Evolutionary conservation across 1,139 yeast genomes (phyloP).

Genomic region (Diutina mesorugosa): DNA sequence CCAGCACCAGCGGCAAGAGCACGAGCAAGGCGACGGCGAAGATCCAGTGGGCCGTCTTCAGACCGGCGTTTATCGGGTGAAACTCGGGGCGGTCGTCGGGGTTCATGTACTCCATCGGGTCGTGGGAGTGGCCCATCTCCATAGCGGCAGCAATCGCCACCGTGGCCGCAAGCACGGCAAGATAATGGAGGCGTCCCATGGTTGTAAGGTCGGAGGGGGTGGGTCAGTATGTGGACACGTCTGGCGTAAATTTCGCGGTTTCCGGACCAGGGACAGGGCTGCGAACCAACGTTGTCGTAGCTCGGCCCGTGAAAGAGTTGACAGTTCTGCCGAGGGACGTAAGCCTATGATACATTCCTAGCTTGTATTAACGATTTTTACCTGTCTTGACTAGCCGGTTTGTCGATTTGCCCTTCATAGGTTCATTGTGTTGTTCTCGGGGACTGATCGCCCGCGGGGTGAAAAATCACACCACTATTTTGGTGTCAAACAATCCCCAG

Average conservation of each 20-base stretch:
- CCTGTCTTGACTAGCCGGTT: too few species aligned
- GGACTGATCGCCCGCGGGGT: too few species aligned
- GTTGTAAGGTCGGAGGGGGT: not conserved
- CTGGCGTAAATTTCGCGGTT: not conserved
- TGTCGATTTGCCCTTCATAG: too few species aligned
- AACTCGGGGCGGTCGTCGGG: conserved; percentile 13
- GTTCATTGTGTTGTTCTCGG: too few species aligned
- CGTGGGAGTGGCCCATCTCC: conserved; percentile 20
- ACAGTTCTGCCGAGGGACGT: too few species aligned
- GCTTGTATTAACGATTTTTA: too few species aligned
- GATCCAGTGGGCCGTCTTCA: conserved; percentile 57
- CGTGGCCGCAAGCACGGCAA: not conserved
- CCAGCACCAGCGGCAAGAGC: conserved; percentile 40
- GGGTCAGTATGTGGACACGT: not conserved
- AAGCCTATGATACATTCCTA: too few species aligned
- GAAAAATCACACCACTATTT: too few species aligned
- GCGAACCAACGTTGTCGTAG: too few species aligned
- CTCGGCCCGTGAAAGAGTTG: too few species aligned
- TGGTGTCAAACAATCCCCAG: too few species aligned
- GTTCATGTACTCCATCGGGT: conserved; percentile 7
- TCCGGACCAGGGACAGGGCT: too few species aligned
- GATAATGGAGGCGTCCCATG: not conserved
- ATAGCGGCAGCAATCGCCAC: conserved; percentile 3
- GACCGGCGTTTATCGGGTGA: conserved; percentile 34
- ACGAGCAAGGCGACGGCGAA: conserved; percentile 31